Conservation (phyloP, 1,284 basidiomycete species). For the Trichosporon coremiiforme region DNA sequence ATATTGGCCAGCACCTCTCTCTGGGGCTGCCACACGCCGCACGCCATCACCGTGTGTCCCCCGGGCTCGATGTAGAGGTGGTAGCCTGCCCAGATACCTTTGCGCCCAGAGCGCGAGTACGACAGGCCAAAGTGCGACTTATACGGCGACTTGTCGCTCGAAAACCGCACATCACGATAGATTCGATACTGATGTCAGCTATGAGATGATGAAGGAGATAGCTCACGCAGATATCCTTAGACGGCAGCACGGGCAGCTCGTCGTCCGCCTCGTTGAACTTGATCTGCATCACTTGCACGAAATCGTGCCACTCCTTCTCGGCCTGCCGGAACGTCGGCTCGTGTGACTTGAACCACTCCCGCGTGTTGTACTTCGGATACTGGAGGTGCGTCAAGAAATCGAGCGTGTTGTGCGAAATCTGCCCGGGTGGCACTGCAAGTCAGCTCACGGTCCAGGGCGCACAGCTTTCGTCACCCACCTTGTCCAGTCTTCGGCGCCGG, state of each 20-base stretch:
- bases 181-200: slow-evolving; percentile 52
- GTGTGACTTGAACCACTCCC: slow-evolving; percentile 68
- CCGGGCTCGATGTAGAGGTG: slow-evolving; percentile 64
- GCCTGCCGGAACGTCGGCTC: slow-evolving; percentile 79
- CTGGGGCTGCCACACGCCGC: slow-evolving; percentile 79
- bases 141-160: slow-evolving; percentile 73
- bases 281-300: slow-evolving; percentile 69
- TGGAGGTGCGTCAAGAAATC: slow-evolving; percentile 71
- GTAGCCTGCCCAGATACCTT: slow-evolving; percentile 55
- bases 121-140: slow-evolving; percentile 66
- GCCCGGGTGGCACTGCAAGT: slow-evolving; percentile 72
- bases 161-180: slow-evolving; percentile 71
- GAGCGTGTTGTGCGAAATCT: slow-evolving; percentile 80
- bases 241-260: slow-evolving; percentile 78
- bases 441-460: neutral
- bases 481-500: slow-evolving; percentile 74
- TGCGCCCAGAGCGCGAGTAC: slow-evolving; percentile 51
- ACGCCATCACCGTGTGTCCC: slow-evolving; percentile 70
- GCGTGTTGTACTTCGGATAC: slow-evolving; percentile 77
- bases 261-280: slow-evolving; percentile 71
- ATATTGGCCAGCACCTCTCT: slow-evolving; percentile 75
- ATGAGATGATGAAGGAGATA: neutral
- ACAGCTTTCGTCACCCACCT: slow-evolving; percentile 60
- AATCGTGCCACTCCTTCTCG: slow-evolving; percentile 84
- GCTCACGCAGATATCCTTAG: slow-evolving; percentile 79